phyloP scores from a whole-genome alignment of 345 rosid species.

The Microcos paniculata region DNA sequence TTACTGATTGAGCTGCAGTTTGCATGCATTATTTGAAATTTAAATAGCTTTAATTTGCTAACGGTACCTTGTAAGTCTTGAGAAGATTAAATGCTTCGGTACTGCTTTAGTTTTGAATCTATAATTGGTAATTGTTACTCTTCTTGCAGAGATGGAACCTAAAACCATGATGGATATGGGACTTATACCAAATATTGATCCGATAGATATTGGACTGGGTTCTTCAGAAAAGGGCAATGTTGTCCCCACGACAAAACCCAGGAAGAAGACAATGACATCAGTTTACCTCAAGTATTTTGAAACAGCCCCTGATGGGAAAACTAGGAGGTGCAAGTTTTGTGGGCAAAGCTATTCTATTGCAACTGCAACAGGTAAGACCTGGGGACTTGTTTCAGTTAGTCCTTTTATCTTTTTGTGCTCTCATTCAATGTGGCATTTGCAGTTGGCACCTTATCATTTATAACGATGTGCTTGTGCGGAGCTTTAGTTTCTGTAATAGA shows the following conservation, averaged over 20 bases:
- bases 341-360: constrained; percentile 93
- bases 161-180: constrained; percentile 74
- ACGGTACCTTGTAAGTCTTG: neutral
- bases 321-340: constrained; percentile 90
- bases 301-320: constrained; percentile 80
- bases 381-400: neutral
- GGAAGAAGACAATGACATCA: constrained; percentile 98
- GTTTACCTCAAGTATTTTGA: constrained; percentile 87
- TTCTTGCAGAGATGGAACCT: constrained; percentile 64
- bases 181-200: constrained; percentile 58
- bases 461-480: neutral
- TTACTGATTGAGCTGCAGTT: neutral
- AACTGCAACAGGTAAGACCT: constrained; percentile 77
- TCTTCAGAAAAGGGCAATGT: constrained; percentile 68
- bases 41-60: neutral
- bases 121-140: constrained; percentile 19
- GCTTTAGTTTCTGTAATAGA: neutral
- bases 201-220: constrained; percentile 61
- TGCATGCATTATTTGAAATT: neutral
- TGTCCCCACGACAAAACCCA: constrained; percentile 50
- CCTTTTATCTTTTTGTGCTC: neutral
- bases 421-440: neutral
- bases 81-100: neutral
- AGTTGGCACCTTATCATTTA: neutral
- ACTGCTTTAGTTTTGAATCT: constrained; percentile 10